Conservation (phyloP, 2,329 filamentous ascomycete species). For the Graphium sp. region DNA sequence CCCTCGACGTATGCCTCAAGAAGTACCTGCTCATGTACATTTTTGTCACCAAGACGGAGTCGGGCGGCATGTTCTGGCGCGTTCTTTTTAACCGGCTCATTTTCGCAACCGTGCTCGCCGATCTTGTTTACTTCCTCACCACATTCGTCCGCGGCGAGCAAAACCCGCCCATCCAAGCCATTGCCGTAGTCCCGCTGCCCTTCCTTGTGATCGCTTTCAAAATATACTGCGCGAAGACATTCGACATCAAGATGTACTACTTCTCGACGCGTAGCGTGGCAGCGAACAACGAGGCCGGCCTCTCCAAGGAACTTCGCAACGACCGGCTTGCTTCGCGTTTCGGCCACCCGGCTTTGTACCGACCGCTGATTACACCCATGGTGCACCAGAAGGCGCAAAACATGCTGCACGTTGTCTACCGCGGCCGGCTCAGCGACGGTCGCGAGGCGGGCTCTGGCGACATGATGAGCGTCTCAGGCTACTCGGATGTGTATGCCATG, state of each 20-base stretch:
- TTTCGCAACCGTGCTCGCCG: slow-evolving; percentile 63
- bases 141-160: slow-evolving; percentile 54
- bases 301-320: slow-evolving; percentile 37
- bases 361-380: slow-evolving; percentile 84
- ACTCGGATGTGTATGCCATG: slow-evolving; percentile 69
- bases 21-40: slow-evolving; percentile 92
- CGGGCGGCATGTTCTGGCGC: slow-evolving; percentile 84
- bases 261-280: slow-evolving; percentile 50
- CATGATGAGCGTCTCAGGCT: slow-evolving; percentile 45
- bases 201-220: slow-evolving; percentile 75
- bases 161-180: slow-evolving; percentile 44
- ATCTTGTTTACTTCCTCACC: slow-evolving; percentile 62
- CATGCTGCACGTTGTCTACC: slow-evolving; percentile 70
- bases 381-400: slow-evolving; percentile 83
- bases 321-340: slow-evolving; percentile 65
- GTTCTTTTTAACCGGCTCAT: slow-evolving; percentile 85
- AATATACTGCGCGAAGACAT: slow-evolving; percentile 58
- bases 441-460: slow-evolving; percentile 41
- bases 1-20: slow-evolving; percentile 74
- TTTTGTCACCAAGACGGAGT: slow-evolving; percentile 93
- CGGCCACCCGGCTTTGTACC: slow-evolving; percentile 81
- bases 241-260: slow-evolving; percentile 67
- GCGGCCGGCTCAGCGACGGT: slow-evolving; percentile 57
- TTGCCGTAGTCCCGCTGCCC: slow-evolving; percentile 54
- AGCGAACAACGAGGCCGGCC: slow-evolving; percentile 23